These are phyloP conservation scores for Aspergillus sp. DNA, from an alignment of 2,329 filamentous ascomycete genomes.

Conservation along the genomic window DNA sequence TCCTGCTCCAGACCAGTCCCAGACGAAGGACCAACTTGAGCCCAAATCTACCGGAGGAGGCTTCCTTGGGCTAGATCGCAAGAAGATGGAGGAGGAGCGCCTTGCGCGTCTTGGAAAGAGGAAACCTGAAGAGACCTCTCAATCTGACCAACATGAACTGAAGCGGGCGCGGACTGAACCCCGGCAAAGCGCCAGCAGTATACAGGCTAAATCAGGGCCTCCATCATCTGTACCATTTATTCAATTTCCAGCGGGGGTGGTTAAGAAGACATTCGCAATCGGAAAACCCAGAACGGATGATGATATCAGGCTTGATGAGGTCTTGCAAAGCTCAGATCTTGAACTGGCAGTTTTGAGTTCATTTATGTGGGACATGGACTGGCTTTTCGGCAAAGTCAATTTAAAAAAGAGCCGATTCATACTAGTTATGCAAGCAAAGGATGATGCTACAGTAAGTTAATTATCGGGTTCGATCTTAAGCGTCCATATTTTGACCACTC, in stretches of 20 bases:
- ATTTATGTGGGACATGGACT: slow-evolving; percentile 81
- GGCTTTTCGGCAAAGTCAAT: slow-evolving; percentile 73
- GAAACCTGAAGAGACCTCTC: slow-evolving; percentile 42
- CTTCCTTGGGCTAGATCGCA: slow-evolving; percentile 66
- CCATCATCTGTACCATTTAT: slow-evolving; percentile 16
- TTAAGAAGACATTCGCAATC: slow-evolving; percentile 79
- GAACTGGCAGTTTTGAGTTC: slow-evolving; percentile 80
- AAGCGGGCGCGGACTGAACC: slow-evolving; percentile 24
- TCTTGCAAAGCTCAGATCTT: slow-evolving; percentile 71
- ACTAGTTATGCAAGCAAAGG: slow-evolving; percentile 62
- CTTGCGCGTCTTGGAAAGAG: slow-evolving; percentile 67
- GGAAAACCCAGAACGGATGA: slow-evolving; percentile 62
- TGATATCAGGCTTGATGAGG: slow-evolving; percentile 85
- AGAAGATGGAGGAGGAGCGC: slow-evolving; percentile 82
- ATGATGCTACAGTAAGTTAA: slow-evolving; percentile 42
- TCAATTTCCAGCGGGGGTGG: slow-evolving; percentile 60
- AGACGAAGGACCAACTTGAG: neutral
- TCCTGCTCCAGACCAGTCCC: neutral
- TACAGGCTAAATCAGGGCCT: neutral
- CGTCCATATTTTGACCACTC: neutral
- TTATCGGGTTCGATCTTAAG: neutral
- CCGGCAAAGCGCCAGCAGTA: neutral
- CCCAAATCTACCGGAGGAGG: slow-evolving; percentile 22
- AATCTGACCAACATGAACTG: slow-evolving; percentile 22
- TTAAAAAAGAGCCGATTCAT: slow-evolving; percentile 61